phyloP scores from a whole-genome alignment of 1,139 yeast genomes.

The Debaryomyces udenii region DNA sequence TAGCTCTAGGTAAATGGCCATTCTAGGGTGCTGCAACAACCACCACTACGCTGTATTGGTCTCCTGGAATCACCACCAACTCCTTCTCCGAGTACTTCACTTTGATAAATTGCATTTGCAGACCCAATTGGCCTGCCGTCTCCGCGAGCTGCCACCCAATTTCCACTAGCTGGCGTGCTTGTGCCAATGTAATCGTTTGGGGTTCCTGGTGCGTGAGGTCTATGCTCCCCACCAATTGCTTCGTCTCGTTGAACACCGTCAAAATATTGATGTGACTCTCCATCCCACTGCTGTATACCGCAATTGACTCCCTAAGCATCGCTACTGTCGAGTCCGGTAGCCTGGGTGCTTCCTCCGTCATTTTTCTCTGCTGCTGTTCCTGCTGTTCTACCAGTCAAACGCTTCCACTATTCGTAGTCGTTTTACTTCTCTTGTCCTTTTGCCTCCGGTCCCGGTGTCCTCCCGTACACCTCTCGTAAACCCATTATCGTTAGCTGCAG shows the following conservation, averaged over 20 bases:
- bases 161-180: slow-evolving; percentile 1
- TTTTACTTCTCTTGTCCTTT: no score
- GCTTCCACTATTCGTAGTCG: no score
- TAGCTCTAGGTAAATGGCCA: no score
- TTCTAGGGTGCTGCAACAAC: neutral
- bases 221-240: slow-evolving; percentile 7
- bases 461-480: no score
- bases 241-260: slow-evolving; percentile 1
- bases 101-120: slow-evolving; percentile 1
- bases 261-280: slow-evolving; percentile 1
- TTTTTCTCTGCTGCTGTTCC: no score
- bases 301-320: slow-evolving; percentile 8
- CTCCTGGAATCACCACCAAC: slow-evolving; percentile 8
- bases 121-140: neutral
- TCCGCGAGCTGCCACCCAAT: neutral
- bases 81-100: slow-evolving; percentile 6
- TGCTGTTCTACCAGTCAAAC: no score
- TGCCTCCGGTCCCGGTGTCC: no score
- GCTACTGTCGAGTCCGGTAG: slow-evolving; percentile 10
- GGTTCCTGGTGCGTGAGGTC: slow-evolving; percentile 1
- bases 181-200: neutral
- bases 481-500: no score
- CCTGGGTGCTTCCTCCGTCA: slow-evolving; percentile 6
- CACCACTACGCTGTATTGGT: slow-evolving; percentile 7
- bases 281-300: slow-evolving; percentile 1